Percentiles rank a stretch among this genome's conserved stretches.
These are phyloP conservation scores for Saccharomycopsis babjevae DNA, from an alignment of 805 yeast species.

Conservation along the genomic window DNA sequence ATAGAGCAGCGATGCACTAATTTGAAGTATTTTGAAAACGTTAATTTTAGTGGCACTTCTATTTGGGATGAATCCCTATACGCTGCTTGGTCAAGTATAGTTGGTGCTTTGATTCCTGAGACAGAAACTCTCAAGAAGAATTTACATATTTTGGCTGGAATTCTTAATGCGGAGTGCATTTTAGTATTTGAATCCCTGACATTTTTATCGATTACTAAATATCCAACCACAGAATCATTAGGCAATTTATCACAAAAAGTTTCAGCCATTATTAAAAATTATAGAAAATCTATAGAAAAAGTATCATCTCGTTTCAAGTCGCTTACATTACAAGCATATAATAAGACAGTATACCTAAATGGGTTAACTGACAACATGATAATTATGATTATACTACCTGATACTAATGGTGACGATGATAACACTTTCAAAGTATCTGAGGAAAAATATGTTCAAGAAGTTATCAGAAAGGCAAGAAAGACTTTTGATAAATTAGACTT, in stretches of 20 bases:
- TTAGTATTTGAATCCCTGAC: conserved; percentile 90
- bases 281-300: conserved; percentile 37
- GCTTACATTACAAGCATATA: conserved; percentile 37
- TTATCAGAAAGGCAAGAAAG: conserved; percentile 18
- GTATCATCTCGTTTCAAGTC: conserved; percentile 35
- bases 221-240: conserved; percentile 29
- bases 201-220: conserved; percentile 50
- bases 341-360: conserved; percentile 35
- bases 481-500: conserved; percentile 14
- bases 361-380: conserved; percentile 37
- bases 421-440: conserved; percentile 18
- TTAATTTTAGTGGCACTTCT: conserved; percentile 75
- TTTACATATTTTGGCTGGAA: conserved; percentile 58
- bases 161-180: conserved; percentile 79
- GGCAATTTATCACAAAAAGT: conserved; percentile 27
- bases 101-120: conserved; percentile 89
- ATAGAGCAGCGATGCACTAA: conserved; percentile 35
- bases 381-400: conserved; percentile 35
- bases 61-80: conserved; percentile 96
- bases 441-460: conserved; percentile 13
- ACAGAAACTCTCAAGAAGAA: conserved; percentile 72
- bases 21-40: conserved; percentile 23
- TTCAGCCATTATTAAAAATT: conserved; percentile 39
- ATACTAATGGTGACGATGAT: conserved; percentile 17
- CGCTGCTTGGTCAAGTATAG: conserved; percentile 95